phyloP scores from a whole-genome alignment of 164 flowering plant species.

The Stephania japonica region DNA sequence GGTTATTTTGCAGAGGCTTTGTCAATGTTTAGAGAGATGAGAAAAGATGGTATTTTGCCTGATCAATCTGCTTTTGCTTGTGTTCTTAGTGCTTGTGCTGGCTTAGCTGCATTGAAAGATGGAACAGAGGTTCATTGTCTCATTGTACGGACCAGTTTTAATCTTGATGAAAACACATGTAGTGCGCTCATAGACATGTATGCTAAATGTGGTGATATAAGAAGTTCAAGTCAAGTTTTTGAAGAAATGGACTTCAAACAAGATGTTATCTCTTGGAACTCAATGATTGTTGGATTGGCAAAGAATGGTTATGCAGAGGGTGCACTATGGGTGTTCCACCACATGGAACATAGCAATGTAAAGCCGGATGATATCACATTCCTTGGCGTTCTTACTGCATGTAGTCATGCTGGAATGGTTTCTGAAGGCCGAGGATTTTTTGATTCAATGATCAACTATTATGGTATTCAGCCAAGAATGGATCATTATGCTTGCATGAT shows the following conservation, averaged over 20 bases:
- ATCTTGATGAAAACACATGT: slow-evolving; percentile 51
- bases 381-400: slow-evolving; percentile 82
- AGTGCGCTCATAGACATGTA: slow-evolving; percentile 88
- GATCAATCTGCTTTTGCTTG: slow-evolving; percentile 88
- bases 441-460: slow-evolving; percentile 42
- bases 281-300: slow-evolving; percentile 80
- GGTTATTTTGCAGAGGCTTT: slow-evolving; percentile 52
- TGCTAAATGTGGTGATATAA: slow-evolving; percentile 86
- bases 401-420: slow-evolving; percentile 76
- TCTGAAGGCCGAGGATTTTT: slow-evolving; percentile 59
- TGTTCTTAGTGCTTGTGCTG: slow-evolving; percentile 66
- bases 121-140: slow-evolving; percentile 66
- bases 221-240: slow-evolving; percentile 58
- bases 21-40: slow-evolving; percentile 52
- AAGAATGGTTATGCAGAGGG: slow-evolving; percentile 76
- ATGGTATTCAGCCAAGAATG: slow-evolving; percentile 47
- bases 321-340: slow-evolving; percentile 49
- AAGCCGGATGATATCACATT: slow-evolving; percentile 79
- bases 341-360: slow-evolving; percentile 42
- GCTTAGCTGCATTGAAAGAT: slow-evolving; percentile 48
- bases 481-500: slow-evolving; percentile 86
- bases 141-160: slow-evolving; percentile 50
- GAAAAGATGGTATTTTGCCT: slow-evolving; percentile 33
- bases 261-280: slow-evolving; percentile 77
- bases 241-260: slow-evolving; percentile 43